Conservation (phyloP, 805 yeast species). For the Clavispora fructus region DNA sequence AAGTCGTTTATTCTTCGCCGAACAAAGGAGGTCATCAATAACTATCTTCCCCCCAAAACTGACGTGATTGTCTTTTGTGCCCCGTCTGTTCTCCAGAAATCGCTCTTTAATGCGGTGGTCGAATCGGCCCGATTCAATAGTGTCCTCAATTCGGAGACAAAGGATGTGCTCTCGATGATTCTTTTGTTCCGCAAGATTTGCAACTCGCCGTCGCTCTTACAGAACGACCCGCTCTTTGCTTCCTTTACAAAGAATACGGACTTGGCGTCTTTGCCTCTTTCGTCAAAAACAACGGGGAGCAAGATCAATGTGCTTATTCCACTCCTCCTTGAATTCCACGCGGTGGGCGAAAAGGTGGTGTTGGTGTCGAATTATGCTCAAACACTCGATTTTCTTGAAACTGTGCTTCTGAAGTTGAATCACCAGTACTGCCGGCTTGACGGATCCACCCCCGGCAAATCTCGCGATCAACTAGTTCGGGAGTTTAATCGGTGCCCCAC, state of each 20-base stretch:
- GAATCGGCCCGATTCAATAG: constrained; percentile 30
- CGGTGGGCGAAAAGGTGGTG: constrained; percentile 65
- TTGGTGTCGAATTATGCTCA: constrained; percentile 84
- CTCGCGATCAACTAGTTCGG: constrained; percentile 61
- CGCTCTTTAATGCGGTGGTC: constrained; percentile 48
- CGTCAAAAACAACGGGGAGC: constrained; percentile 34
- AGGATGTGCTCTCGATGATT: constrained; percentile 58
- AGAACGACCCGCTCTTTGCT: constrained; percentile 42
- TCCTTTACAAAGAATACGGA: constrained; percentile 5
- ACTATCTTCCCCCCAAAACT: constrained; percentile 65
- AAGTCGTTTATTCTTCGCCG: constrained; percentile 67
- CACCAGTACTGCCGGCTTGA: constrained; percentile 63
- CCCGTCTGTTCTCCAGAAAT: constrained; percentile 61
- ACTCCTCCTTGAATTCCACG: constrained; percentile 46
- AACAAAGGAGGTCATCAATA: constrained; percentile 50
- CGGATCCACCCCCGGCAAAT: constrained; percentile 71
- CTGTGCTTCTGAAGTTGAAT: constrained; percentile 43
- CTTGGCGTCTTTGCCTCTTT: constrained; percentile 14
- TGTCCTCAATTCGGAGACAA: constrained; percentile 25
- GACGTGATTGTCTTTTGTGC: constrained; percentile 74
- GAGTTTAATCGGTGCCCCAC: constrained; percentile 53
- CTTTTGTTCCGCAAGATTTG: constrained; percentile 75
- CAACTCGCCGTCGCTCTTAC: constrained; percentile 67
- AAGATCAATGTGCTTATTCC: constrained; percentile 59
- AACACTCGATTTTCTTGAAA: constrained; percentile 73